Evolutionary conservation across 148 eudicot genomes (phyloP), one percentile per base, ranked within the genome.

Genomic region (Vaccinium vitisidaea): DNA sequence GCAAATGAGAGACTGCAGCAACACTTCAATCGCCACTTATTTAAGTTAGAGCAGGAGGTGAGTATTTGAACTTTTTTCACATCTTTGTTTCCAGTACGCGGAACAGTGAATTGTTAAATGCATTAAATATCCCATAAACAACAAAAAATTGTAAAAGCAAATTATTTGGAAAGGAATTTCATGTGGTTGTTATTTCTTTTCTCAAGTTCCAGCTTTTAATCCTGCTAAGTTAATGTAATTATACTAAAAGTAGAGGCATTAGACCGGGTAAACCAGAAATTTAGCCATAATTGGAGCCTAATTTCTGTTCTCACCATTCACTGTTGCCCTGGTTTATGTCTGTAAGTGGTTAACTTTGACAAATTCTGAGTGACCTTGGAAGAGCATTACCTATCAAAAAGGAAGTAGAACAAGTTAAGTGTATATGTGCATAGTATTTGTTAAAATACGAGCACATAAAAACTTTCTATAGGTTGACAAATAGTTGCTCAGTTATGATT

Each of bases 1-100:
- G 98, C 99, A 75, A 97, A 97, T 90, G 99, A 97, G 89, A 92
- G 99, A 87, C 84, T 97, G 83, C 99, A 97, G 83, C 99, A 97
- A 85, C 99, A 97, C 87, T 97, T 97, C 82, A 97, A 95, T 83
- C 98, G 98, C 19, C 99, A 97, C 88, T 86, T 97, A 79, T 95
- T 97, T 90, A 97, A 97, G 87, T 86, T 97, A 80, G 98, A 97
- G 87, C 99, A 97, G 84, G 99, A 97, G 95, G 99, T 95, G 79
- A 87, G 32, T 55, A 11, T 43, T n/a, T 19, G 13, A 65, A 25
- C 19, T 23, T 27, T n/a, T 63, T 25, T 59, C 81, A 59, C 13
- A 39, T 55, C n/a, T 70, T 19, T 85, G 25, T 55, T 56, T 23
- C 39, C 39, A 16, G 12, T 56, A 32, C 7, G 11, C 49, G 1